Base-by-base conservation (phyloP, 192 early-diverging fungal species). In the Umbelopsis sp. region DNA sequence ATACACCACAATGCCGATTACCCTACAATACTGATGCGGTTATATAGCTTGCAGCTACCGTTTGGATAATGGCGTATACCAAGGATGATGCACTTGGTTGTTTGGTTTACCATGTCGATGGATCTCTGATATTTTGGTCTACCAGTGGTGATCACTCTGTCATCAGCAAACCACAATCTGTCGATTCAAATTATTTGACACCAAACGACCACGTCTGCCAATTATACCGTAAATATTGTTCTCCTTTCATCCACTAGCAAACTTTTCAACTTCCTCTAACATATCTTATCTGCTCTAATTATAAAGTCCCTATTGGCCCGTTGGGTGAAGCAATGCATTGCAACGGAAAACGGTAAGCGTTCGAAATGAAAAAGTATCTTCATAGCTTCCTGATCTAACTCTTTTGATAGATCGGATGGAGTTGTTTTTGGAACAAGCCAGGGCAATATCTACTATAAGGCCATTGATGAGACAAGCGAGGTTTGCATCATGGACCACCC, bases 401-500 rank as follows among this genome's bases (percentile, higher is more conserved):
- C 10, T 25, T 53, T 12, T 26, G 8, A 16, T n/a, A 62, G 56
- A 8, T 11, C 20, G 16, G 56, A 62, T 32, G 56, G 29, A 14
- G 29, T 62, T 29, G 10, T 62, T 2, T 62, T 62, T 34, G 56
- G 56, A 62, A 62, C 29, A 11, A 32, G 26, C 11, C 32, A 62
- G 10, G 56, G 56, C 3, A 62, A 62, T 12, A 16, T 62, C 16
- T 62, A 62, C 16, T 62, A 62, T 31, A 62, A 62, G 8, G 56
- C 56, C 10, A n/a, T 62, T 14, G 56, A 62, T 62, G 56, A 62
- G 17, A 34, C 56, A 17, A 34, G 7, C 4, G 56, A 62, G 12
- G 29, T 62, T 31, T 62, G 56, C 31, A 62, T 62, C 26, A 22
- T 62, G 17, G 56, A 62, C 31, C 56, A 62, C 17, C 56, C 56